Conservation (phyloP, 2,329 filamentous ascomycete genomes). For the Endocalyx cinctus region DNA sequence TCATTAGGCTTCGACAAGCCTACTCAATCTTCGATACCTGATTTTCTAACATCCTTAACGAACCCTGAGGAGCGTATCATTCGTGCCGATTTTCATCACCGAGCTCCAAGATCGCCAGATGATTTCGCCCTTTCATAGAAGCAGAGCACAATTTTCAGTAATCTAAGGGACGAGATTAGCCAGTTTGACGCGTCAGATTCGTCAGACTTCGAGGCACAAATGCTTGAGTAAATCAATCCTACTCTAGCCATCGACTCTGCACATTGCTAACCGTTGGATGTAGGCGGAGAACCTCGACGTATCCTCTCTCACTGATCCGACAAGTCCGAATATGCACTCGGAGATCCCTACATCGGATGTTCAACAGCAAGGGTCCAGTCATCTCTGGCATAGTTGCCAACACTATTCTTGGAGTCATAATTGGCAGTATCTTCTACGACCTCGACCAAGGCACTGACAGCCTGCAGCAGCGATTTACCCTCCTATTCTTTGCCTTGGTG, state of each 20-base stretch:
- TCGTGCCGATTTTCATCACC: slow-evolving; percentile 49
- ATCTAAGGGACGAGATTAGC: slow-evolving; percentile 5
- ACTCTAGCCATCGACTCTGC: too few relatives aligned
- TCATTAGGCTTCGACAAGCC: slow-evolving; percentile 62
- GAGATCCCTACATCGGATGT: slow-evolving; percentile 1
- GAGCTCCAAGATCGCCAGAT: slow-evolving; percentile 52
- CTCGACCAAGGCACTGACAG: slow-evolving; percentile 57
- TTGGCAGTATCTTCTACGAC: slow-evolving; percentile 75
- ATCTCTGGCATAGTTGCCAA: slow-evolving; percentile 59
- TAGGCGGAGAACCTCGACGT: too few relatives aligned
- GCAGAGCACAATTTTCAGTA: slow-evolving; percentile 30
- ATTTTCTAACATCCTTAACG: slow-evolving; percentile 68
- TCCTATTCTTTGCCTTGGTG: slow-evolving; percentile 80
- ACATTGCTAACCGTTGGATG: too few relatives aligned
- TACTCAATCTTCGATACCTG: slow-evolving; percentile 60
- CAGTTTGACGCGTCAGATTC: slow-evolving; percentile 3
- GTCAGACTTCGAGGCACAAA: not conserved
- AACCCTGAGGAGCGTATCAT: slow-evolving; percentile 50
- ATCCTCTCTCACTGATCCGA: slow-evolving; percentile 8
- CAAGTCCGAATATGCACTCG: slow-evolving; percentile 3
- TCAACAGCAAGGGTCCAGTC: not conserved
- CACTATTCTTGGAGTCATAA: slow-evolving; percentile 67
- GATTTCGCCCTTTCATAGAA: slow-evolving; percentile 58
- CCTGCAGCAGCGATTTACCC: slow-evolving; percentile 71
- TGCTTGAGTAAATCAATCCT: too few relatives aligned